These are phyloP conservation scores for Trypanosoma conorhini DNA, from an alignment of 208 protist genomes.

Conservation along the genomic window DNA sequence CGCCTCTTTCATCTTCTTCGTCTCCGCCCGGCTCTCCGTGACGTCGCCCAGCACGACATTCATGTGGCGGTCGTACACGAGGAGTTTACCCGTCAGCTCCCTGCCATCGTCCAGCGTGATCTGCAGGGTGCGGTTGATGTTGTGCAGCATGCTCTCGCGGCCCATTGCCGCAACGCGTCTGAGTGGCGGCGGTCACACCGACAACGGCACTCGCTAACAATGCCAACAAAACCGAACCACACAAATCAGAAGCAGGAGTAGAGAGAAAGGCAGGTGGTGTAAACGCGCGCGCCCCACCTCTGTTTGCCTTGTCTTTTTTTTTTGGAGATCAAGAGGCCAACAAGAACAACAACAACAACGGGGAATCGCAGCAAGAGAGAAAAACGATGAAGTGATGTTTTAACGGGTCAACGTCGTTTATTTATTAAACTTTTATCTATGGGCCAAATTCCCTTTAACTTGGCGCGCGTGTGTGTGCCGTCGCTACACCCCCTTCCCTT, in stretches of 20 bases:
- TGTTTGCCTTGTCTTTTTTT: not conserved
- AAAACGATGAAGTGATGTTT: too few relatives aligned
- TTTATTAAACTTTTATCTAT: too few relatives aligned
- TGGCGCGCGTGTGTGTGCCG: not conserved
- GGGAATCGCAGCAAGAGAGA: not conserved
- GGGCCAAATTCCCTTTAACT: not conserved
- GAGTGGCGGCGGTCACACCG: not conserved
- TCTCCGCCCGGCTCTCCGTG: conserved; percentile 58
- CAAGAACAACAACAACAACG: not conserved
- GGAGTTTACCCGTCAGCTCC: conserved; percentile 66
- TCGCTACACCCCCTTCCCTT: too few relatives aligned
- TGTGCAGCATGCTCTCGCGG: conserved; percentile 71
- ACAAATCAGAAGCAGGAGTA: not conserved
- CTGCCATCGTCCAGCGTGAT: conserved; percentile 78
- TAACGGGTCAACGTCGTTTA: too few relatives aligned
- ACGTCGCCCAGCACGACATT: conserved; percentile 80
- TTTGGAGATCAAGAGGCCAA: not conserved
- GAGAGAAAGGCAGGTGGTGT: not conserved
- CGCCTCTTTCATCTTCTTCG: conserved; percentile 69
- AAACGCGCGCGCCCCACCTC: not conserved
- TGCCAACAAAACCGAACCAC: not conserved
- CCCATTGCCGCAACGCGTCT: conserved; percentile 42
- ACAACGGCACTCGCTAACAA: not conserved
- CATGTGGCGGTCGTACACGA: conserved; percentile 90
- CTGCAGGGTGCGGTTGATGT: conserved; percentile 81